Percentiles rank a stretch among this genome's conserved stretches.
Conservation (phyloP, 2,329 filamentous ascomycete genomes). For the Byssothecium circinans region DNA sequence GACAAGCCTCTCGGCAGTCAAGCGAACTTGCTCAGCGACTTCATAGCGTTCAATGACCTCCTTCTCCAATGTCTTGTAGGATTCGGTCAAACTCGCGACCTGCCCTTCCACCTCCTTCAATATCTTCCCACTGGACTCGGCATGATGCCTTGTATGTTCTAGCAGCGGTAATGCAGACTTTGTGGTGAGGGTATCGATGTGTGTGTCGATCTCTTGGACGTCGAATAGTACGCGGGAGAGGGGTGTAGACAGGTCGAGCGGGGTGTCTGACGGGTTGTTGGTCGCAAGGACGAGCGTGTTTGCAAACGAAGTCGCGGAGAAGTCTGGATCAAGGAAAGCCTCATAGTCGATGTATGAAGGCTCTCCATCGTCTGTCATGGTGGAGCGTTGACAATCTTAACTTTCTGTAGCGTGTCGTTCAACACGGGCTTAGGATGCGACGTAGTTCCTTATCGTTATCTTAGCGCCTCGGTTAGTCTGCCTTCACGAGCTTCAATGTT, state of each 20-base stretch:
- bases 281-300: conserved; percentile 86
- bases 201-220: conserved; percentile 93
- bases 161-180: conserved; percentile 80
- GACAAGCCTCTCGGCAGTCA: conserved; percentile 77
- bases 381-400: conserved; percentile 4
- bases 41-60: conserved; percentile 86
- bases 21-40: conserved; percentile 77
- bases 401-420: background rate
- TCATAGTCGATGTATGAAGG: conserved; percentile 96
- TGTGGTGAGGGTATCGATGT: conserved; percentile 87
- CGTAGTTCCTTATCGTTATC: conserved; percentile 5
- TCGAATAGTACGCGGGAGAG: conserved; percentile 94
- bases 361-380: conserved; percentile 56
- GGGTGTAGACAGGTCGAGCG: conserved; percentile 90
- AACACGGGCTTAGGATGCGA: background rate
- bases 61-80: conserved; percentile 80
- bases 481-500: conserved; percentile 17
- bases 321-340: conserved; percentile 79
- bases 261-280: conserved; percentile 87
- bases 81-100: conserved; percentile 76
- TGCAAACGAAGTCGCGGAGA: conserved; percentile 80
- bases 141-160: conserved; percentile 73
- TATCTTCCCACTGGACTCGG: conserved; percentile 70
- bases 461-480: conserved; percentile 15
- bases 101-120: conserved; percentile 77